Evolutionary conservation across 345 rosid genomes (phyloP).

Genomic region (Anastatica hierochuntica): DNA sequence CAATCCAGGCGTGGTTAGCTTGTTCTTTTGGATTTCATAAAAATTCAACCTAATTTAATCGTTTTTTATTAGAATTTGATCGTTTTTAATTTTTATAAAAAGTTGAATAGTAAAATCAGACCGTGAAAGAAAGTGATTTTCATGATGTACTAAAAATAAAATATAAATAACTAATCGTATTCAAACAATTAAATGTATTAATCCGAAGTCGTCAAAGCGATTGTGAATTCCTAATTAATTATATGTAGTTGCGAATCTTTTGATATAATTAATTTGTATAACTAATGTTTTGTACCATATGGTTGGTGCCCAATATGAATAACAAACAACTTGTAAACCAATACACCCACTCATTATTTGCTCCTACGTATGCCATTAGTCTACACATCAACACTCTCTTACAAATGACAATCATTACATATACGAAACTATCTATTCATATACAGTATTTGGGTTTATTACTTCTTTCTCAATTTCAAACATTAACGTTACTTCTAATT

Average conservation of each 20-base stretch:
- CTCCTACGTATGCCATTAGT: too few species aligned
- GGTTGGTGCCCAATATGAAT: too few species aligned
- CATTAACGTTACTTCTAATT: too few species aligned
- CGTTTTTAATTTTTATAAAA: neutral
- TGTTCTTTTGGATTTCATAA: conserved; percentile 9
- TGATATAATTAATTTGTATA: neutral
- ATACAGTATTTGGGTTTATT: too few species aligned
- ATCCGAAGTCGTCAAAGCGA: conserved; percentile 18
- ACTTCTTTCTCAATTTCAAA: too few species aligned
- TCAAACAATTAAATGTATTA: conserved; percentile 3
- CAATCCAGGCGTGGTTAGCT: conserved; percentile 26
- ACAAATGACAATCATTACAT: too few species aligned
- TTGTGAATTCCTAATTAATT: neutral
- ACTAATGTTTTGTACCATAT: neutral
- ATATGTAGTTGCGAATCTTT: neutral
- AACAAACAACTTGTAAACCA: too few species aligned
- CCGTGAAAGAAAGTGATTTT: conserved; percentile 26
- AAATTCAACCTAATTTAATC: conserved; percentile 12
- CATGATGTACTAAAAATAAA: conserved; percentile 9
- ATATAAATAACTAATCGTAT: conserved; percentile 3
- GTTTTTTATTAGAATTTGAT: neutral
- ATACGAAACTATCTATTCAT: too few species aligned
- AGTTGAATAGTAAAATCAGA: conserved; percentile 5
- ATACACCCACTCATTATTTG: too few species aligned
- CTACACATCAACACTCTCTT: too few species aligned